These are phyloP conservation scores for Aquilaria malaccensis DNA, from an alignment of 345 rosid genomes.

Conservation along the genomic window DNA sequence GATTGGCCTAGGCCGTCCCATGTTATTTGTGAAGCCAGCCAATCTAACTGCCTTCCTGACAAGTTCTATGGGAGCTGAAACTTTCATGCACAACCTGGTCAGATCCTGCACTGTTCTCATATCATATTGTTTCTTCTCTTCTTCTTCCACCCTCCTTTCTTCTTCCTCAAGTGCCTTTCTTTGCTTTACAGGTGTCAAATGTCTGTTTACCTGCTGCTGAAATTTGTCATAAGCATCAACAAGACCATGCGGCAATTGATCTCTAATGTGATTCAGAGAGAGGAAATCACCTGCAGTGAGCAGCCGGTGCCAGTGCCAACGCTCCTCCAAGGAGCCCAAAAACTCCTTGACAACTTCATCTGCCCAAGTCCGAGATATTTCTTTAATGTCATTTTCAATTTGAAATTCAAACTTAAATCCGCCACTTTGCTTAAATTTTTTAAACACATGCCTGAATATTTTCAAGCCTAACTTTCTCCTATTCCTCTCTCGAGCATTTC, in stretches of 20 bases:
- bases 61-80: slow-evolving; percentile 73
- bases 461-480: slow-evolving; percentile 74
- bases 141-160: slow-evolving; percentile 55
- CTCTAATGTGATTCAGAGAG: slow-evolving; percentile 63
- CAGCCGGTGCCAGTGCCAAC: slow-evolving; percentile 70
- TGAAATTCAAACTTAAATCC: slow-evolving; percentile 45
- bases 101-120: slow-evolving; percentile 65
- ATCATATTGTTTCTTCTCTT: slow-evolving; percentile 58
- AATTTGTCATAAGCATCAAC: slow-evolving; percentile 74
- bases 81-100: slow-evolving; percentile 69
- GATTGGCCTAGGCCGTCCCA: slow-evolving; percentile 93
- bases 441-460: slow-evolving; percentile 55
- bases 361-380: slow-evolving; percentile 64
- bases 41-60: slow-evolving; percentile 75
- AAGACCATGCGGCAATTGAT: slow-evolving; percentile 67
- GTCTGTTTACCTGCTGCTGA: slow-evolving; percentile 70
- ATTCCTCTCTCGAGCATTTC: slow-evolving; percentile 78
- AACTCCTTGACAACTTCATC: slow-evolving; percentile 70
- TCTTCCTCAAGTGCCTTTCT: slow-evolving; percentile 57
- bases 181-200: slow-evolving; percentile 56
- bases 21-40: slow-evolving; percentile 78
- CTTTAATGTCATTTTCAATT: slow-evolving; percentile 60
- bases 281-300: slow-evolving; percentile 84
- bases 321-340: slow-evolving; percentile 70
- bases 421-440: slow-evolving; percentile 54